Conservation (phyloP, 2,329 filamentous ascomycete species). For the Diaporthe ilicicola region DNA sequence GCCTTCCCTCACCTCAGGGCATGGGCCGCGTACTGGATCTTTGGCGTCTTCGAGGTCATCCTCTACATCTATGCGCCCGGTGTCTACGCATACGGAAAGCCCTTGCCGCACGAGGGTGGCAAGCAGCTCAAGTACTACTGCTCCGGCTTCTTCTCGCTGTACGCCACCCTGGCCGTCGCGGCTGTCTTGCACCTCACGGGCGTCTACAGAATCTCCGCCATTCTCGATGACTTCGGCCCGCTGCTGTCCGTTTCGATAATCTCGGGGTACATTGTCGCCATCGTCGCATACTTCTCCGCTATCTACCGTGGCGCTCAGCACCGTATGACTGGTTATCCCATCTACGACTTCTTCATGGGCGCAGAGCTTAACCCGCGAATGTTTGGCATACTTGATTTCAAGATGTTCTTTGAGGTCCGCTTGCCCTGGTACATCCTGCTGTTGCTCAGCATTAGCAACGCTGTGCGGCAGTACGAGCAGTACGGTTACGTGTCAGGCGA, state of each 20-base stretch:
- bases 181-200: slow-evolving; percentile 81
- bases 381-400: slow-evolving; percentile 87
- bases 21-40: slow-evolving; percentile 95
- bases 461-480: slow-evolving; percentile 77
- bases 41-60: slow-evolving; percentile 83
- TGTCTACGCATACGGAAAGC: slow-evolving; percentile 87
- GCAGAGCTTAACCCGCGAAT: slow-evolving; percentile 87
- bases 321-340: slow-evolving; percentile 84
- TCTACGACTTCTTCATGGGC: slow-evolving; percentile 94
- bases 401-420: slow-evolving; percentile 91
- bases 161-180: slow-evolving; percentile 79
- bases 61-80: slow-evolving; percentile 90
- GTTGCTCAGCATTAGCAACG: slow-evolving; percentile 72
- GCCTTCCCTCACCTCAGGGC: slow-evolving; percentile 85
- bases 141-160: slow-evolving; percentile 87
- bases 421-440: slow-evolving; percentile 88
- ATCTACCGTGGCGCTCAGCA: slow-evolving; percentile 82
- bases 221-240: slow-evolving; percentile 95
- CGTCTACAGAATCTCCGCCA: slow-evolving; percentile 86
- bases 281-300: slow-evolving; percentile 88
- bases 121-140: slow-evolving; percentile 95
- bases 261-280: slow-evolving; percentile 84
- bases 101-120: slow-evolving; percentile 81
- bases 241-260: slow-evolving; percentile 93
- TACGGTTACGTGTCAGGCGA: slow-evolving; percentile 81